Evolutionary conservation across 2,329 filamentous ascomycete genomes (phyloP), one percentile per base, ranked within the genome.

Genomic region (Arthrobotrys iridis): DNA sequence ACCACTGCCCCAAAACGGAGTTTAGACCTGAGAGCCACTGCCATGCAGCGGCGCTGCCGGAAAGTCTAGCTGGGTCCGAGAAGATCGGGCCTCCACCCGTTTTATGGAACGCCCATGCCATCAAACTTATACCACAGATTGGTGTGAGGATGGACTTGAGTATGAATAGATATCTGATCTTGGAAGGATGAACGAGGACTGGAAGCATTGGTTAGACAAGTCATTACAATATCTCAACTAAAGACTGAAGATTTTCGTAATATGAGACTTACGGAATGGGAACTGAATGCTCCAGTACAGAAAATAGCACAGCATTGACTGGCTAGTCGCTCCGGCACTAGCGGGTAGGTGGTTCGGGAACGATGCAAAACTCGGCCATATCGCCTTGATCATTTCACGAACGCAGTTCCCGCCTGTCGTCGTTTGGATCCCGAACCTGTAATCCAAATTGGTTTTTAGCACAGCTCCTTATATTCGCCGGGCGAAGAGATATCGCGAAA

Each of bases 31-130:
- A 77, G 24, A 81, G 68, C 79, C 80, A 81, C 18, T 80, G 77
- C 80, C 80, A 81, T 26, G 78, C 79, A n/a, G 78, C 52, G 26
- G 77, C 76, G 1, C 79, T 79, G 18, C 80, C 80, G 0, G 81
- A 80, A 3, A 87, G 81, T 0, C 83, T 84, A 2, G 84, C 78
- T 18, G 82, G 83, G 60, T 85, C 83, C 18, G 82, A 77, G 72
- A 85, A 85, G 68, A 87, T 81, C 1, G 79, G 81, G 3, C 85
- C 83, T n/a, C 85, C 85, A 18, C 86, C 85, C 2, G 86, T 85
- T 58, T 87, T 86, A 3, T 85, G 84, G 72, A 90, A 85, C 2
- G 86, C 86, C 88, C 88, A 90, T 48, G 88, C 86, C 78, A 90
- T 83, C 20, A 88, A 88, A 1, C 86, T 87, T 70, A 90, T 84